Evolutionary conservation across 768 basidiomycete species (phyloP), one percentile per base, ranked within the genome.

Genomic region (Botryobasidium botryosum): DNA sequence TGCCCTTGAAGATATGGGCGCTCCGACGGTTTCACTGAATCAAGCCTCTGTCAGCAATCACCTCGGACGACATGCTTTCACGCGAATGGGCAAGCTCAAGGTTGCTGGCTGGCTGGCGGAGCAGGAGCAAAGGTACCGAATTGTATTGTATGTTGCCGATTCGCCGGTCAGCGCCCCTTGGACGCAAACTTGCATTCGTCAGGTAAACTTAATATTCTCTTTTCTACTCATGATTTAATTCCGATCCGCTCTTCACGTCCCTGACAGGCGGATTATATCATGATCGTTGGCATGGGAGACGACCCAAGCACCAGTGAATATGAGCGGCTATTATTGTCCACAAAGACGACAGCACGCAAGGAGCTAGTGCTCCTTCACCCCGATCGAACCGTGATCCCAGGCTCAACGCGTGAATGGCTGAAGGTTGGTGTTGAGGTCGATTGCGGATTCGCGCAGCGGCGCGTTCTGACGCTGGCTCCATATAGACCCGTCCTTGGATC

Each of bases 281-380:
- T 94, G 75, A 75, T 91, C 18, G 80, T 92, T 43, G 90, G 86
- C 6, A 81, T 91, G 74, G 91, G 85, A 3, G 90, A 94, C 47
- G 90, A 87, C 56, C 79, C 67, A 0, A 71, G 71, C 17, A 66
- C 88, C 5, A 94, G 94, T 10, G 94, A 99, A 63, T 97, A 88
- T 55, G 91, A 99, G 59, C 75, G 91, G 43, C 66, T 97, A 3
- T 63, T 99, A 18, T 68, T 96, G 33, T 90, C 90, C 1, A 83
- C 90, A 70, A 97, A 97, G 65, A 96, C 92, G 0, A 97, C 92
- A 0, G 94, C 92, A n/a, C 67, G 94, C 44, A 97, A 97, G 61
- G 94, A 99, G 58, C 73, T 99, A 23, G 79, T 99, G 4, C 67
- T 99, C 4, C 67, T 99, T 7, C 94, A 99, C 55, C 79, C 90